These are phyloP conservation scores for Mimosa pudica DNA, from an alignment of 306 rosid species.

Conservation along the genomic window DNA sequence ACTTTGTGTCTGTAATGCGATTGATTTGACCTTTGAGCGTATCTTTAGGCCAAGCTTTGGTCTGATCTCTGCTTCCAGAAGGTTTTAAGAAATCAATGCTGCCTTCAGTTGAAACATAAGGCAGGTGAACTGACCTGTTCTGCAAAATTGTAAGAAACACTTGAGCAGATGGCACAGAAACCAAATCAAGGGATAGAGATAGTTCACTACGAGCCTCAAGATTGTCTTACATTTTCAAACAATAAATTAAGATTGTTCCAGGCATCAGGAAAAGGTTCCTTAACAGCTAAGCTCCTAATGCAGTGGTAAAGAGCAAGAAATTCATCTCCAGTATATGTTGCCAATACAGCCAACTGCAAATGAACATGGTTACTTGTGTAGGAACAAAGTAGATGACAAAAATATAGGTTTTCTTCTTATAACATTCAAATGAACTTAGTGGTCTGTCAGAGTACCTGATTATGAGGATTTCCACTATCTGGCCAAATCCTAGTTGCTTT, in stretches of 20 bases:
- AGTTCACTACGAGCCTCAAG: slow-evolving; percentile 11
- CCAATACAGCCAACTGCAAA: slow-evolving; percentile 92
- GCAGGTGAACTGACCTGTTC: slow-evolving; percentile 69
- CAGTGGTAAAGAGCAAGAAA: slow-evolving; percentile 96
- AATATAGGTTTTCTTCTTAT: slow-evolving; percentile 1
- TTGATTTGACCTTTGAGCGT: slow-evolving; percentile 38
- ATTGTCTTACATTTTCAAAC: slow-evolving; percentile 75
- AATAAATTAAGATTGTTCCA: slow-evolving; percentile 75
- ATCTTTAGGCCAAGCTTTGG: slow-evolving; percentile 30
- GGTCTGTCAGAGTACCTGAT: slow-evolving; percentile 61
- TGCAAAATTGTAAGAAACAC: slow-evolving; percentile 56
- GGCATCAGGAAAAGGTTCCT: slow-evolving; percentile 96
- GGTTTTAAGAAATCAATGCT: slow-evolving; percentile 58
- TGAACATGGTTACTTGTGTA: slow-evolving; percentile 27
- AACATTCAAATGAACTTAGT: not conserved
- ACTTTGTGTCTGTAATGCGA: slow-evolving; percentile 37
- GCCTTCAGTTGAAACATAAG: slow-evolving; percentile 40
- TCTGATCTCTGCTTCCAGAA: slow-evolving; percentile 38
- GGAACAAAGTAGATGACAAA: slow-evolving; percentile 23
- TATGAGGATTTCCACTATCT: slow-evolving; percentile 93
- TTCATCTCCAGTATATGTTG: slow-evolving; percentile 85
- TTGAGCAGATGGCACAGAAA: slow-evolving; percentile 39
- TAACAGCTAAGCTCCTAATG: slow-evolving; percentile 85
- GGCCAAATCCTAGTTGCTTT: slow-evolving; percentile 93
- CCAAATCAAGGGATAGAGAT: slow-evolving; percentile 1